Conservation (phyloP, 2,329 filamentous ascomycete species). For the Grosmannia clavigera region DNA sequence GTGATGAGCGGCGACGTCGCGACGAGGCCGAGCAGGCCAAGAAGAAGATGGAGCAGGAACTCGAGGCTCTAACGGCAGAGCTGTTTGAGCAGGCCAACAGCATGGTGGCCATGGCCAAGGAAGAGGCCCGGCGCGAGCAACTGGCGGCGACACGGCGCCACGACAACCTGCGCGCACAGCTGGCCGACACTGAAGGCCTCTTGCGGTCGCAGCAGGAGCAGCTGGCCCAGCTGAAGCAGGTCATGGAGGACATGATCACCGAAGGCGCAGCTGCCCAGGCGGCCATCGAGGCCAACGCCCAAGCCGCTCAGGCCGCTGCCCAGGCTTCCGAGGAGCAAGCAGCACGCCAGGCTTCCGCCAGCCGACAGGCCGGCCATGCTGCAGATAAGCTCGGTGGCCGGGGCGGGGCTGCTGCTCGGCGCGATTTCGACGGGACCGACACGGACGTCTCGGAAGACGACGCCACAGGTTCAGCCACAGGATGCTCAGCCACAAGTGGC, state of each 20-base stretch:
- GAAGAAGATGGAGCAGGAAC: conserved; percentile 79
- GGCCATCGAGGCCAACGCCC: conserved; percentile 45
- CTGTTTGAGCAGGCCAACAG: conserved; percentile 98
- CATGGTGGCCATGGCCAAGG: conserved; percentile 89
- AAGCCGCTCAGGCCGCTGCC: neutral
- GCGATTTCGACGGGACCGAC: no score
- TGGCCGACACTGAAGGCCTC: conserved; percentile 75
- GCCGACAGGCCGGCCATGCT: no score
- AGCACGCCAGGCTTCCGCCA: neutral
- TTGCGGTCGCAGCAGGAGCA: conserved; percentile 89
- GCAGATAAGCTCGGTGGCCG: no score
- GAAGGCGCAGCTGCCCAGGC: conserved; percentile 29
- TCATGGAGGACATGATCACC: conserved; percentile 76
- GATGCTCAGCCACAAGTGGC: no score
- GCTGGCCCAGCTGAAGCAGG: conserved; percentile 75
- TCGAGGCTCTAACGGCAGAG: conserved; percentile 80
- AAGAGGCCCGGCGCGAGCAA: conserved; percentile 75
- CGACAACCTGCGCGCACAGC: conserved; percentile 72
- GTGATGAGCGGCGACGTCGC: conserved; percentile 55
- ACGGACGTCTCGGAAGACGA: no score
- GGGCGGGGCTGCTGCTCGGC: no score
- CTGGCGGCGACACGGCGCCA: conserved; percentile 74
- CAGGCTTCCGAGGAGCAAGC: neutral
- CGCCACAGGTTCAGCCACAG: no score
- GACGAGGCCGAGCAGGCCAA: conserved; percentile 62